phyloP scores from a whole-genome alignment of 2,329 filamentous ascomycete genomes.

The Curvularia spicifera region DNA sequence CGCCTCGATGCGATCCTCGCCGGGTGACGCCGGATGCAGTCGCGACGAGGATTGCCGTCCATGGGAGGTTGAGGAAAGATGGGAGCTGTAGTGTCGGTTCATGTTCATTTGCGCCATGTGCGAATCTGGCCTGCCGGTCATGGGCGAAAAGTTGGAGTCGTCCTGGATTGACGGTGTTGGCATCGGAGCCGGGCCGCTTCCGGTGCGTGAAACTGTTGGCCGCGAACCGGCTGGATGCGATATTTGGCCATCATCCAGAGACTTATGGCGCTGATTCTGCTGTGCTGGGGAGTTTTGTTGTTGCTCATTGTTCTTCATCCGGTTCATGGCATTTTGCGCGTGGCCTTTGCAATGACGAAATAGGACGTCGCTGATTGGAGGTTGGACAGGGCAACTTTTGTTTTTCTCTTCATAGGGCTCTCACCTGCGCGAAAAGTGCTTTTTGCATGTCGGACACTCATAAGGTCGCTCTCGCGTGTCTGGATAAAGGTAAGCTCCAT shows the following conservation, averaged over 20 bases:
- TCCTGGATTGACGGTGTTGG: constrained; percentile 32
- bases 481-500: constrained; percentile 39
- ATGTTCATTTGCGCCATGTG: constrained; percentile 30
- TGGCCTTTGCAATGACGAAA: constrained; percentile 61
- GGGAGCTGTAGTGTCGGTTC: constrained; percentile 29
- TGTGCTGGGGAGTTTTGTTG: constrained; percentile 38
- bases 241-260: constrained; percentile 27
- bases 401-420: constrained; percentile 11
- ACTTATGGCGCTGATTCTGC: constrained; percentile 23
- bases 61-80: constrained; percentile 22
- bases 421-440: constrained; percentile 62
- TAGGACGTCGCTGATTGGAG: constrained; percentile 53
- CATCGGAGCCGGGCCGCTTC: constrained; percentile 27
- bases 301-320: constrained; percentile 43
- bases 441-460: constrained; percentile 61
- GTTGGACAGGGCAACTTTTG: constrained; percentile 25
- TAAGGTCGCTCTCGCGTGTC: constrained; percentile 63
- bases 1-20: constrained; percentile 46
- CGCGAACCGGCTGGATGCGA: constrained; percentile 17
- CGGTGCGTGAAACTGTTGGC: constrained; percentile 19
- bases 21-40: constrained; percentile 34
- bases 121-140: constrained; percentile 33
- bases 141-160: constrained; percentile 36
- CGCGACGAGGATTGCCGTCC: constrained; percentile 19
- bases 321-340: constrained; percentile 50